A percentile compares a stretch with the other conserved stretches of the same genome.
These are phyloP conservation scores for Pulveroboletus sp. DNA, from an alignment of 768 basidiomycete genomes.

Conservation along the genomic window DNA sequence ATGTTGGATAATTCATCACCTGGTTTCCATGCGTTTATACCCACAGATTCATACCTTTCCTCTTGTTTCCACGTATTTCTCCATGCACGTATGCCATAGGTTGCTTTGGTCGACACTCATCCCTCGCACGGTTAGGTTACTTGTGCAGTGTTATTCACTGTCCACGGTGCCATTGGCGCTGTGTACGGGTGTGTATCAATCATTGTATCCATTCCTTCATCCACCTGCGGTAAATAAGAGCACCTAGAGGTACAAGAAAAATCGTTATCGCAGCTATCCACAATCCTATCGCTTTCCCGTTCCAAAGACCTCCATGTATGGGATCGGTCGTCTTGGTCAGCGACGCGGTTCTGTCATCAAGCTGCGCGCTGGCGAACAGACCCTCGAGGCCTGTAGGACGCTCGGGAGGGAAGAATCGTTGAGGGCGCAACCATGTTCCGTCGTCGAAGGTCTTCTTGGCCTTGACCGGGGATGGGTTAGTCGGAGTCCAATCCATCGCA, in stretches of 20 bases:
- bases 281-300: constrained; percentile 7
- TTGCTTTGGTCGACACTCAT: constrained; percentile 9
- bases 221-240: constrained; percentile 23
- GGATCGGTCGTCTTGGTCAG: neutral
- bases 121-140: constrained; percentile 1
- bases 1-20: too few species aligned
- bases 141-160: constrained; percentile 1
- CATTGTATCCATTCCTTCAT: constrained; percentile 18
- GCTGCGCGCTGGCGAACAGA: constrained; percentile 58
- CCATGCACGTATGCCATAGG: neutral
- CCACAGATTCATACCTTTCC: constrained; percentile 3
- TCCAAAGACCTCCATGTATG: neutral
- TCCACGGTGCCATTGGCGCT: neutral
- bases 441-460: constrained; percentile 28
- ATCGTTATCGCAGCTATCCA: constrained; percentile 8
- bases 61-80: constrained; percentile 3
- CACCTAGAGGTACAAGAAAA: constrained; percentile 18
- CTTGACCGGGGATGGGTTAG: constrained; percentile 31
- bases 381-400: constrained; percentile 73
- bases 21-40: constrained; percentile 20
- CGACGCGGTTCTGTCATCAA: constrained; percentile 41
- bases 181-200: constrained; percentile 13
- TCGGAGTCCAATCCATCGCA: constrained; percentile 71
- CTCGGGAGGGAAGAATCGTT: constrained; percentile 75
- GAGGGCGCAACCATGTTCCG: constrained; percentile 58